These are phyloP conservation scores for Nothophaeocryptopus gaeumannii DNA, from an alignment of 2,329 filamentous ascomycete genomes.

Conservation along the genomic window DNA sequence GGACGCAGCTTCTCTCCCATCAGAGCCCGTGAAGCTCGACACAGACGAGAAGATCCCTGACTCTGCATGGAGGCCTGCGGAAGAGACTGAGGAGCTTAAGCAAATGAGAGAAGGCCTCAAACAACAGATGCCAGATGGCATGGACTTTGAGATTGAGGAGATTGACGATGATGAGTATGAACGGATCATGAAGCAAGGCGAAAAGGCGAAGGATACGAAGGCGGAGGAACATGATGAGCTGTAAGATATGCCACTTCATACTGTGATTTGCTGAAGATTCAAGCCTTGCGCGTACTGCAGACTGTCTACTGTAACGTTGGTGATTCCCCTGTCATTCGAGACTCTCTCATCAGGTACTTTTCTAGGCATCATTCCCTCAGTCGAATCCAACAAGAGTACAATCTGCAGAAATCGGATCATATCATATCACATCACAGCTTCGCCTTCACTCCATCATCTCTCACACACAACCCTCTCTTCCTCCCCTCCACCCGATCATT, in stretches of 20 bases:
- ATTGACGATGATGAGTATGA: constrained; percentile 35
- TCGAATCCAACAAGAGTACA: too few species aligned
- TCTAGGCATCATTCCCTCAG: too few species aligned
- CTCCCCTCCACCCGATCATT: constrained; percentile 42
- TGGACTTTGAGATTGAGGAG: constrained; percentile 36
- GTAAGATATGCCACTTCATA: constrained; percentile 11
- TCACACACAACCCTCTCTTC: constrained; percentile 23
- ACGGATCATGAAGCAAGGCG: constrained; percentile 28
- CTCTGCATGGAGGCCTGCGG: background rate
- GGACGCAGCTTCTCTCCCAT: constrained; percentile 26
- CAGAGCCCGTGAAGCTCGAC: constrained; percentile 25
- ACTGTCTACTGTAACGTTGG: too few species aligned
- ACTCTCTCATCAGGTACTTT: too few species aligned
- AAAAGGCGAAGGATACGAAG: constrained; percentile 10
- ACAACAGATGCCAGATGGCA: constrained; percentile 31
- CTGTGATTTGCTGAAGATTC: too few species aligned
- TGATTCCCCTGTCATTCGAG: too few species aligned
- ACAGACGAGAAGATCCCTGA: constrained; percentile 14
- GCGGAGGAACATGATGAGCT: constrained; percentile 32
- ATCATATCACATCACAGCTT: too few species aligned
- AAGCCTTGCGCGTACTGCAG: too few species aligned
- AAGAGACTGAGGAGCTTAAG: constrained; percentile 18
- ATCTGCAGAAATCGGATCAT: too few species aligned
- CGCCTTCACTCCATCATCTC: constrained; percentile 20
- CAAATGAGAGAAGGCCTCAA: constrained; percentile 26